Base-by-base conservation (phyloP, 2,329 filamentous ascomycete genomes). In the Daldinia sp. region DNA sequence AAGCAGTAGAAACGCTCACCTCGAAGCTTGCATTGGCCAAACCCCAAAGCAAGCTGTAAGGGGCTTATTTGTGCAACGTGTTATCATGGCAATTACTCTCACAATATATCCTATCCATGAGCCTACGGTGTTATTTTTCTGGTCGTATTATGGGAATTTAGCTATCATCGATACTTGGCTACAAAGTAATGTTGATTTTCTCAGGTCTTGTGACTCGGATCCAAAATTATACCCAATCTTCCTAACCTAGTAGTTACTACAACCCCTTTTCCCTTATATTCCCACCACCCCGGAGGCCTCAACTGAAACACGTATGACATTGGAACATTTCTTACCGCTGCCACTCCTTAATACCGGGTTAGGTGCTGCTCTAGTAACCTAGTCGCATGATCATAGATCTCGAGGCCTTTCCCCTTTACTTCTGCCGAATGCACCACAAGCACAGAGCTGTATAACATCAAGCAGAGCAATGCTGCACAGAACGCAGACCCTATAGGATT, bases 1-100 rank as follows among this genome's bases (percentile, higher is more conserved):
- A 94, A 76, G 91, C 91, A 0, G 84, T 90, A 74, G 82, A 86
- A 59, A 82, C 89, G 3, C 79, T 94, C 66, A 83, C 79, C 72
- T 85, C 87, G 72, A 86, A 85, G 63, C 80, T 84, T 53, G 75
- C 81, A 23, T 78, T 92, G 50, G 79, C 88, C 64, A 79, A 80
- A 52, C 79, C 84, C 4, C 76, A 82, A 61, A 82, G 86, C 68
- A 91, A 90, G 79, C 76, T 90, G 72, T 90, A 52, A 67, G 47
- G 80, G 74, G 45, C 21, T 3, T 21, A 39, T 25, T 21, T 34
- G 50, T 61, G 27, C 48, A 23, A 58, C 52, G n/a, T 57, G 23
- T 55, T 21, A 32, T 43, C 35, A 53, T 10, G n/a, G 34, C 17
- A 15, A 52, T 58, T 57, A 23, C 39, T 45, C 23, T 29, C 21